Percentiles rank a stretch among this genome's conserved stretches.
Evolutionary conservation across 306 rosid genomes (phyloP).

Genomic region (Dicorynia guianensis): DNA sequence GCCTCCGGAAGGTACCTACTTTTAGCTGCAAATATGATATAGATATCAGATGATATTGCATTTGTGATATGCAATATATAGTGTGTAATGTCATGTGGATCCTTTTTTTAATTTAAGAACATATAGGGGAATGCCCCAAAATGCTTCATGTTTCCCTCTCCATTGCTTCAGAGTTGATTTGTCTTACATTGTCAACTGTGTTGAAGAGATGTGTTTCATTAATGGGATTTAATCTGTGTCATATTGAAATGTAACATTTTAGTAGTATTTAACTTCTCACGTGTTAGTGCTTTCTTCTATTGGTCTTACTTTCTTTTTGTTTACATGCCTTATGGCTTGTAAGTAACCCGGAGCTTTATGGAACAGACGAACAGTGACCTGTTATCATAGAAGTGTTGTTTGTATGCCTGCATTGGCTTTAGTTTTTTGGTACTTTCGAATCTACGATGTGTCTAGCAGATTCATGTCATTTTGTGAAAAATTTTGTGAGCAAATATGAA

Average conservation of each 20-base stretch:
- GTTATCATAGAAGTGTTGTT: background rate
- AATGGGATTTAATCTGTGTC: slow-evolving; percentile 57
- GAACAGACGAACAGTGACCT: slow-evolving; percentile 40
- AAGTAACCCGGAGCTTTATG: slow-evolving; percentile 40
- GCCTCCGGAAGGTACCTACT: slow-evolving; percentile 99
- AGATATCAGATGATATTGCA: slow-evolving; percentile 63
- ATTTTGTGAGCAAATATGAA: too few species aligned
- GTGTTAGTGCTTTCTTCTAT: slow-evolving; percentile 30
- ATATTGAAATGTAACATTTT: slow-evolving; percentile 47
- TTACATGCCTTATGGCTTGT: slow-evolving; percentile 28
- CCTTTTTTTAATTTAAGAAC: slow-evolving; percentile 68
- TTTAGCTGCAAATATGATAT: slow-evolving; percentile 63
- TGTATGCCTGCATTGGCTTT: slow-evolving; percentile 18
- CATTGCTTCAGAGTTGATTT: slow-evolving; percentile 61
- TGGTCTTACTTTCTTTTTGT: slow-evolving; percentile 1
- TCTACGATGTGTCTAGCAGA: too few species aligned
- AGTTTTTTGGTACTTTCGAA: background rate
- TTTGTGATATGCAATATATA: slow-evolving; percentile 71
- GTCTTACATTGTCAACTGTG: slow-evolving; percentile 59
- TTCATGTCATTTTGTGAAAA: too few species aligned
- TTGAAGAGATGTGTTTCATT: slow-evolving; percentile 71
- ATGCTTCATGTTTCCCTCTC: slow-evolving; percentile 55
- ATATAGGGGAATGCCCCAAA: slow-evolving; percentile 59
- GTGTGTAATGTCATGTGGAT: slow-evolving; percentile 78
- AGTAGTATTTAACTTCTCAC: slow-evolving; percentile 42